Base-by-base conservation (phyloP, 192 early-diverging fungal species). In the Backusella liffmaniae region DNA sequence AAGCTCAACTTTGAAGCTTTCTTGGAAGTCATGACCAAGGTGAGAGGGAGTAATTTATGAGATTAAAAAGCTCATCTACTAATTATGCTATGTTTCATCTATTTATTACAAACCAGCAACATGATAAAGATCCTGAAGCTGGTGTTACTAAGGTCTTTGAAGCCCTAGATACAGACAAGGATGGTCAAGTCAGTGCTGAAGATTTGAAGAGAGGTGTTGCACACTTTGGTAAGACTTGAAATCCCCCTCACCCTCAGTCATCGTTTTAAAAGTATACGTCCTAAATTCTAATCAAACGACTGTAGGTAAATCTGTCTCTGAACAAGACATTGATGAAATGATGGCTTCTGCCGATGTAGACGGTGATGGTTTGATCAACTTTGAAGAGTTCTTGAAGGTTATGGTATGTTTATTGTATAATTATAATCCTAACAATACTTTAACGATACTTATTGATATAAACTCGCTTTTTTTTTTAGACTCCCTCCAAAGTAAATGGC, bases 301-400 rank as follows among this genome's bases (percentile, higher is more conserved):
- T 18, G 18, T 46, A 74, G 73, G 73, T 30, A 41, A 74, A 18
- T 74, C 73, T 44, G 73, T 65, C 12, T 34, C 73, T 30, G 29
- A 13, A 12, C 23, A 42, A 35, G 73, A 74, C 10, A 26, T 74
- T 44, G 41, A 49, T 10, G 62, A 66, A 3, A 74, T 74, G 73
- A 36, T 74, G 21, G 70, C 36, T 39, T 92, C 91, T 72, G 93
- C 89, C 37, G 96, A 97, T 75, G 90, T 92, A 62, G 91, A 96
- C 73, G 93, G 93, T 39, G 95, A 96, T 76, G 95, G 95, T 65
- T 86, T 90, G 73, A 96, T 97, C 76, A 94, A 94, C 79, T 94
- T 93, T 75, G 91, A 96, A 80, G 95, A 97, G 84, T 97, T 97
- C 80, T 87, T 93, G 81, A 93, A 94, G 84, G 92, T 92, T 79